Evolutionary conservation across 257 asterid genomes (phyloP).

Genomic region (Ehretia macrophylla): DNA sequence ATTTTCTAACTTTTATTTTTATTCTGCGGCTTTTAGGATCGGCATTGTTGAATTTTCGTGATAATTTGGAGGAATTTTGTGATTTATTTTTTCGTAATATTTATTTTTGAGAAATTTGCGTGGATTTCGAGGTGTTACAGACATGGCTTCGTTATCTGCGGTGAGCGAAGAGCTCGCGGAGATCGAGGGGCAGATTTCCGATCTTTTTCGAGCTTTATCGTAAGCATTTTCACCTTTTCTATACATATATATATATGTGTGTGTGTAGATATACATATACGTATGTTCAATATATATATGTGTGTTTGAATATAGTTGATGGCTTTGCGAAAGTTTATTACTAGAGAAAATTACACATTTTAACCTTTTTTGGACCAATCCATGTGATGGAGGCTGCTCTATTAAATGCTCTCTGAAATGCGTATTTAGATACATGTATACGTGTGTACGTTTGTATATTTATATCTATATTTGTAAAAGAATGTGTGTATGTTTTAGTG

Average conservation of each 20-base stretch:
- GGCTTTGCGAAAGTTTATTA: background rate
- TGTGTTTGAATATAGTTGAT: background rate
- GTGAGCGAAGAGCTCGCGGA: constrained; percentile 86
- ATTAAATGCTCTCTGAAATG: too few relatives aligned
- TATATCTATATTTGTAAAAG: background rate
- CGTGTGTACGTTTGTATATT: background rate
- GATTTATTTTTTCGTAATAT: too few relatives aligned
- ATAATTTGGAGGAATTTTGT: background rate
- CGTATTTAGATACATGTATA: too few relatives aligned
- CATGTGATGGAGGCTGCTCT: too few relatives aligned
- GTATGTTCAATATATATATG: background rate
- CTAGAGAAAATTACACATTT: background rate
- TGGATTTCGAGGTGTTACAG: background rate
- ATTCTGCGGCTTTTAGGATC: constrained; percentile 4
- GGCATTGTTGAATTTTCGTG: constrained; percentile 16
- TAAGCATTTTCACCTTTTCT: constrained; percentile 25
- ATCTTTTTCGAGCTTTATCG: constrained; percentile 91
- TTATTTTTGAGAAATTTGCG: background rate
- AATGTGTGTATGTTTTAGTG: too few relatives aligned
- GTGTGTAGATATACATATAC: background rate
- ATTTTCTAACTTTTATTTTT: too few relatives aligned
- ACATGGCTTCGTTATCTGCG: constrained; percentile 47
- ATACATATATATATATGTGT: background rate
- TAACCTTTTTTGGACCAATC: too few relatives aligned
- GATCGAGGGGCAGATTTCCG: constrained; percentile 91